phyloP scores from a whole-genome alignment of 257 asterid genomes.

The Solanum chmielewskii region DNA sequence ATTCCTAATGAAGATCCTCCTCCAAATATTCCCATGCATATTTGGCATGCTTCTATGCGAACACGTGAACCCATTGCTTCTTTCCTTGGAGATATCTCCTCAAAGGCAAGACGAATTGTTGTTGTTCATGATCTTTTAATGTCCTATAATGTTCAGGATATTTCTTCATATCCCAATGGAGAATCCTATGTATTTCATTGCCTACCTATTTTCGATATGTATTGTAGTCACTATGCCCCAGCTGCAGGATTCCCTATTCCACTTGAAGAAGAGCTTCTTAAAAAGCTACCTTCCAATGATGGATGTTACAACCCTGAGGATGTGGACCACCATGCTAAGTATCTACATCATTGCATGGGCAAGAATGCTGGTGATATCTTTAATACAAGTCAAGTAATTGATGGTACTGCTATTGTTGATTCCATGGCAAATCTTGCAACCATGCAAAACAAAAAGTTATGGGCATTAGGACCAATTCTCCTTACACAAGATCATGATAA shows the following conservation, averaged over 20 bases:
- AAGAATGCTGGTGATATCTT: constrained; percentile 23
- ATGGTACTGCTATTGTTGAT: not conserved
- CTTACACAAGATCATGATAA: not conserved
- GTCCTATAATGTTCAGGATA: constrained; percentile 16
- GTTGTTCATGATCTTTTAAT: constrained; percentile 20
- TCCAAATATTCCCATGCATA: not conserved
- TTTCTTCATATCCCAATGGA: constrained; percentile 11
- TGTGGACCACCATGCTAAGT: not conserved
- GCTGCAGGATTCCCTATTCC: constrained; percentile 18
- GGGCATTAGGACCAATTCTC: constrained; percentile 46
- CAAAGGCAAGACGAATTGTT: not conserved
- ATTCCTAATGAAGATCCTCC: not conserved
- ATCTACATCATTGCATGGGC: not conserved
- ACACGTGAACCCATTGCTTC: constrained; percentile 13
- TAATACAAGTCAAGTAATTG: constrained; percentile 4
- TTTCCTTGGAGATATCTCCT: constrained; percentile 1
- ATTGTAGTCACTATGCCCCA: not conserved
- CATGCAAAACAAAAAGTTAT: constrained; percentile 2
- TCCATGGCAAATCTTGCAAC: not conserved
- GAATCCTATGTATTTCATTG: constrained; percentile 45
- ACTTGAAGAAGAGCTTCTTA: not conserved
- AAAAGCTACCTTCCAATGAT: constrained; percentile 8
- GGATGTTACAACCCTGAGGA: not conserved
- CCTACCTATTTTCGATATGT: constrained; percentile 15
- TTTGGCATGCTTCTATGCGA: not conserved